These are phyloP conservation scores for Pholiota molesta DNA, from an alignment of 768 basidiomycete species.

Conservation along the genomic window DNA sequence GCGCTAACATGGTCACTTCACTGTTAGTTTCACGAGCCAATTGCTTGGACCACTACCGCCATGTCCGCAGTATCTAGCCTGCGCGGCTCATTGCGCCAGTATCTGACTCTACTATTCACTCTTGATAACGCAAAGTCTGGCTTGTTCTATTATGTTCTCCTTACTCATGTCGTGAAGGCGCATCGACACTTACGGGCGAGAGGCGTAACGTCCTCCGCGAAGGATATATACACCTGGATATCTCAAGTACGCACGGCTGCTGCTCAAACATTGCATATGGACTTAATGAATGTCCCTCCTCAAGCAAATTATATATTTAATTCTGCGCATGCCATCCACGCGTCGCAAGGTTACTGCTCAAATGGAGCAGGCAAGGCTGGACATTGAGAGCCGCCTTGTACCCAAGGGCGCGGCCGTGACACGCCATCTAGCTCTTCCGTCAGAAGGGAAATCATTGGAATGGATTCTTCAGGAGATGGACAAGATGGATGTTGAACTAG, in stretches of 20 bases:
- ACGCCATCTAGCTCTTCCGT: conserved; percentile 69
- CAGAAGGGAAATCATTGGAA: conserved; percentile 61
- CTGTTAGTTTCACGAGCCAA: conserved; percentile 2
- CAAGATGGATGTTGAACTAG: conserved; percentile 69
- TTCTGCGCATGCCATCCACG: conserved; percentile 63
- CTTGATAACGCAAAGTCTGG: conserved; percentile 57
- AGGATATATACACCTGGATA: conserved; percentile 57
- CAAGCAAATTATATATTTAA: conserved; percentile 60
- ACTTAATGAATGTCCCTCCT: neutral
- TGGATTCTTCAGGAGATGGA: conserved; percentile 83
- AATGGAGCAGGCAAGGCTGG: conserved; percentile 62
- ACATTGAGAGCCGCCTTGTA: conserved; percentile 70
- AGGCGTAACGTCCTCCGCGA: conserved; percentile 50
- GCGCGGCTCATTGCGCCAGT: conserved; percentile 19
- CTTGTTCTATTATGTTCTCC: conserved; percentile 61
- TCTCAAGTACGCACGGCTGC: conserved; percentile 42
- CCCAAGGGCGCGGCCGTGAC: conserved; percentile 64
- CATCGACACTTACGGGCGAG: conserved; percentile 68
- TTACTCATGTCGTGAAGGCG: conserved; percentile 52
- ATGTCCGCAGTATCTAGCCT: conserved; percentile 22
- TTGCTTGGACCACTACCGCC: conserved; percentile 10
- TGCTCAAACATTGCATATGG: neutral
- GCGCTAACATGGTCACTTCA: neutral
- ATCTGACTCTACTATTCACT: conserved; percentile 21
- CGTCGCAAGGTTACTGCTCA: conserved; percentile 62